These are phyloP conservation scores for Bryopsis sp. DNA, from an alignment of 139 green algal genomes.

Conservation along the genomic window DNA sequence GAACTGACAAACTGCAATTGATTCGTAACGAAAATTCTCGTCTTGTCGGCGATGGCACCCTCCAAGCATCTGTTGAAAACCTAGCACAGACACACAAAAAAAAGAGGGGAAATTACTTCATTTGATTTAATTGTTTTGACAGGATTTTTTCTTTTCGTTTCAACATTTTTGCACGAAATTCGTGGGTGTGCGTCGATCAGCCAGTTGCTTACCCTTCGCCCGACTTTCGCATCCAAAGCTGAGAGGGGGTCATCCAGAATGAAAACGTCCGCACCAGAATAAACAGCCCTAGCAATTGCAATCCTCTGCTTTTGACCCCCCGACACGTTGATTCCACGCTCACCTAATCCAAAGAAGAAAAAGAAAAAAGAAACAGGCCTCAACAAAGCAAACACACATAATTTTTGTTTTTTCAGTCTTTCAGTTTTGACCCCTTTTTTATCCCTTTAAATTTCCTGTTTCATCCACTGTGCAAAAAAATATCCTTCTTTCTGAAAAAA, in stretches of 20 bases:
- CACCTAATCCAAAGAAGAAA: too few relatives aligned
- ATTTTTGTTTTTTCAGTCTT: too few relatives aligned
- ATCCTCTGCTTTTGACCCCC: constrained; percentile 77
- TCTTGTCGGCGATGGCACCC: constrained; percentile 29
- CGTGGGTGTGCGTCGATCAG: background rate
- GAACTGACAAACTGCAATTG: constrained; percentile 41
- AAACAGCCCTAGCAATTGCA: constrained; percentile 64
- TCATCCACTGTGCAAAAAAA: too few relatives aligned
- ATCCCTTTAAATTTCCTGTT: too few relatives aligned
- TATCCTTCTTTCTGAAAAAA: too few relatives aligned
- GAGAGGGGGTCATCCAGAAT: constrained; percentile 51
- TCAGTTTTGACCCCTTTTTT: too few relatives aligned
- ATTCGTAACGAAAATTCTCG: constrained; percentile 45
- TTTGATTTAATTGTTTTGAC: too few relatives aligned
- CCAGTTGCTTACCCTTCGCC: constrained; percentile 17
- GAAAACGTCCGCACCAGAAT: constrained; percentile 32
- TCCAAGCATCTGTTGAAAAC: constrained; percentile 20
- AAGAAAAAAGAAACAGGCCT: too few relatives aligned
- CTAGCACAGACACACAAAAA: too few relatives aligned
- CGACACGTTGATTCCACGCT: constrained; percentile 61
- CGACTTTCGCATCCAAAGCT: constrained; percentile 38
- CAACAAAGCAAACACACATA: too few relatives aligned
- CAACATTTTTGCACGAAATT: background rate
- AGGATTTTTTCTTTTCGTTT: too few relatives aligned
- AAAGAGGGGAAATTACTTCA: too few relatives aligned